Conservation (phyloP, 352 stramenopile genomes). For the Pythium angustatum region DNA sequence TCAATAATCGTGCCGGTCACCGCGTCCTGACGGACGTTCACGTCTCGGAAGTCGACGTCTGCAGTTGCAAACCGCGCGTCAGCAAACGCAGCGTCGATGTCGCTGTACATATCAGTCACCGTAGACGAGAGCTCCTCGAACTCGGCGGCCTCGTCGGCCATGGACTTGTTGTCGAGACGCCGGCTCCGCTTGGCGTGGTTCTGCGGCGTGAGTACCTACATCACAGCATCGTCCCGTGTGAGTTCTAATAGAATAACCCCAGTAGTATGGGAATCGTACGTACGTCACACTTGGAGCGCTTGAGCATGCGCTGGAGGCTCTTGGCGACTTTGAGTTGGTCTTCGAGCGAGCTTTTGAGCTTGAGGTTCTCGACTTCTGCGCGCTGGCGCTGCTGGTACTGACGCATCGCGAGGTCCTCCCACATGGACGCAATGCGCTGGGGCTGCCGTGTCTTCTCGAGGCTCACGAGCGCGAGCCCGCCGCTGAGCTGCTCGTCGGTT, state of each 20-base stretch:
- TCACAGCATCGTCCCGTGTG: not conserved
- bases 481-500: not conserved
- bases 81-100: constrained; percentile 16
- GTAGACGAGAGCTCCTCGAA: constrained; percentile 17
- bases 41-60: constrained; percentile 26
- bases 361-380: constrained; percentile 57
- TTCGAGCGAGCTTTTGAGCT: constrained; percentile 52
- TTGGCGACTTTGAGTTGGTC: constrained; percentile 61
- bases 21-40: constrained; percentile 9
- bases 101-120: constrained; percentile 14
- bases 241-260: too few species aligned
- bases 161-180: not conserved
- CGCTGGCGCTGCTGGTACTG: constrained; percentile 33
- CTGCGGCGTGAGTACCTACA: constrained; percentile 11
- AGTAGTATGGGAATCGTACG: not conserved
- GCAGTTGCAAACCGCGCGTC: constrained; percentile 21
- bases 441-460: not conserved
- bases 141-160: constrained; percentile 8
- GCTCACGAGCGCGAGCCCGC: not conserved
- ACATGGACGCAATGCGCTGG: constrained; percentile 45
- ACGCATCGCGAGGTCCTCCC: constrained; percentile 26
- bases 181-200: constrained; percentile 21
- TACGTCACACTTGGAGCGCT: constrained; percentile 28
- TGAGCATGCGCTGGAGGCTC: constrained; percentile 28
- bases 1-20: constrained; percentile 13